Conservation (phyloP, 306 rosid genomes). For the Glycine tomentella region DNA sequence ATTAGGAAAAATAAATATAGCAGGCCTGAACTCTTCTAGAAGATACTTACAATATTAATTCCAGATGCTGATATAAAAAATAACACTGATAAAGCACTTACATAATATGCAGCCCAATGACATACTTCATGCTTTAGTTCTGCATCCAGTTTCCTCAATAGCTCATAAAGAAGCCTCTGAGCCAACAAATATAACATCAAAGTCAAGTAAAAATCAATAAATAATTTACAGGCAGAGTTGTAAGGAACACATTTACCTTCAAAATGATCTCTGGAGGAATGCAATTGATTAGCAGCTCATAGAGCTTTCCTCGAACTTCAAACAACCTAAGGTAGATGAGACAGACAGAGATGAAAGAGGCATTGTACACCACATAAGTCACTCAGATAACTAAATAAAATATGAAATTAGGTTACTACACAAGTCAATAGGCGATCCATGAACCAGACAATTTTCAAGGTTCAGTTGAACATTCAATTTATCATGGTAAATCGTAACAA, state of each 20-base stretch:
- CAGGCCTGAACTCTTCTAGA: background rate
- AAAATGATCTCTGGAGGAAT: slow-evolving; percentile 91
- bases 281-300: slow-evolving; percentile 90
- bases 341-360: slow-evolving; percentile 6
- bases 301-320: slow-evolving; percentile 88
- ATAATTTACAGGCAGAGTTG: background rate
- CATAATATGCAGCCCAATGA: slow-evolving; percentile 98
- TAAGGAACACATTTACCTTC: slow-evolving; percentile 65
- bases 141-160: slow-evolving; percentile 82
- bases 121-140: slow-evolving; percentile 95
- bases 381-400: no score
- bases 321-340: slow-evolving; percentile 61
- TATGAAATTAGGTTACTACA: no score
- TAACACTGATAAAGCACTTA: slow-evolving; percentile 55
- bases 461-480: slow-evolving; percentile 20
- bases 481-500: slow-evolving; percentile 10
- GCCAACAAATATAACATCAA: slow-evolving; percentile 42
- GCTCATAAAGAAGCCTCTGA: slow-evolving; percentile 85
- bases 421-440: background rate
- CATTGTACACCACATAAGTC: slow-evolving; percentile 10
- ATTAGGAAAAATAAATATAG: background rate
- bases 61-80: slow-evolving; percentile 29
- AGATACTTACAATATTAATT: background rate
- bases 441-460: slow-evolving; percentile 1
- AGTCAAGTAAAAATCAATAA: background rate